Base-by-base conservation (phyloP, 495 filamentous ascomycete species). In the Penicillium bovifimosum region DNA sequence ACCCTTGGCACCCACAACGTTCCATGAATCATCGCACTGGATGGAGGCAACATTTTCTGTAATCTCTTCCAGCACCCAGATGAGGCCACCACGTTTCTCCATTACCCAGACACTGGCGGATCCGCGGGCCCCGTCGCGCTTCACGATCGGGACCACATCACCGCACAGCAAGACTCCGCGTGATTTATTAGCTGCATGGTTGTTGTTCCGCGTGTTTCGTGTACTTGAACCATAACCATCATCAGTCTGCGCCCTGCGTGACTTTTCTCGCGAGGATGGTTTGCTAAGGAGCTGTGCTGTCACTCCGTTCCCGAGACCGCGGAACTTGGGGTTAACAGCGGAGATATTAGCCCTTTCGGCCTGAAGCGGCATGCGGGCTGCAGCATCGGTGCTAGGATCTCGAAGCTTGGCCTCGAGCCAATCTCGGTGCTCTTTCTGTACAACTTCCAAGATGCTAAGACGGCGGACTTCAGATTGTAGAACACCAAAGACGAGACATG, bases 1-100 rank as follows among this genome's bases (percentile, higher is more conserved):
- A 24, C 93, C 93, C 11, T 79, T 76, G 18, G 84, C 77, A 40
- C 77, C 80, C 13, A 78, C 73, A 13, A 96, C 76, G 32, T 78
- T 77, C 44, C 90, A 90, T 26, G 86, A 81, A 35, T 86, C 79
- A 60, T 92, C 89, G 20, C 90, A 77, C 24, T 66, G 77, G 9
- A 98, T 59, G 49, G 78, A 77, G 26, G 87, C 90, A 32, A 92
- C 83, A 63, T 98, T 91, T 73, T 98, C 93, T 47, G 89, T 89
- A 47, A 98, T 96, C 68, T 98, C 93, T 69, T 98, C 93, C 5
- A 98, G 65, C 13, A 98, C 93, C 93, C 93, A 98, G 47, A 98
- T 96, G 42, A 98, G 66, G 6, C 91, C 90, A 40, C 90, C 88
- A 38, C 82, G 80, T 65, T 98, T 98, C 68, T 98, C 93, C 74